Conservation (phyloP, 805 yeast species). For the Yarrowia sp. region DNA sequence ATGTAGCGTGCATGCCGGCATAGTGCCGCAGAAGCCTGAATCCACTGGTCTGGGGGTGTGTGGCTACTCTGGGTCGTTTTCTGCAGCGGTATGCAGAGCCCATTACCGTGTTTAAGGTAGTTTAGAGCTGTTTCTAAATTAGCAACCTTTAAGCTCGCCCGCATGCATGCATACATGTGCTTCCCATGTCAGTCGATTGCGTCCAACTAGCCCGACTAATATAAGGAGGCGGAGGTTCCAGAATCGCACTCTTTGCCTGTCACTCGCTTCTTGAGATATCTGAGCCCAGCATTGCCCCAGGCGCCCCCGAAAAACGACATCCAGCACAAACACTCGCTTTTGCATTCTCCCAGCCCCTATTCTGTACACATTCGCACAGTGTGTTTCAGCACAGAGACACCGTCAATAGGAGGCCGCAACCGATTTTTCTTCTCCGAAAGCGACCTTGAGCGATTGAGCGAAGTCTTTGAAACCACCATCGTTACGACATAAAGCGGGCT, state of each 20-base stretch:
- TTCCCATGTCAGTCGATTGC: conserved; percentile 5
- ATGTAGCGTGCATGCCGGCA: background rate
- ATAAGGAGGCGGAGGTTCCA: background rate
- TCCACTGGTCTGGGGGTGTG: too few species aligned
- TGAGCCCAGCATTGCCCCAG: too few species aligned
- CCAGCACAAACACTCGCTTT: background rate
- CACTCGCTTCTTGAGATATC: background rate
- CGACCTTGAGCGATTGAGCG: too few species aligned
- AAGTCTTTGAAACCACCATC: too few species aligned
- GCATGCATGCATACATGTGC: conserved; percentile 15
- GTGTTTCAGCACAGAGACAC: conserved; percentile 2
- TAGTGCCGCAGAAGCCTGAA: too few species aligned
- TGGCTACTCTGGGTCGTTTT: too few species aligned
- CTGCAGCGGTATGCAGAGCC: background rate
- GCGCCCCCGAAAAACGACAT: too few species aligned
- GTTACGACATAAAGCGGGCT: too few species aligned
- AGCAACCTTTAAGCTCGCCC: background rate
- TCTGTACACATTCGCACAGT: background rate
- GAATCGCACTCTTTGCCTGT: background rate
- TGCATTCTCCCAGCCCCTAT: conserved; percentile 1
- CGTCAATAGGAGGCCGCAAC: too few species aligned
- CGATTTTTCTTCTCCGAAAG: too few species aligned
- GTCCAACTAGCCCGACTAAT: background rate
- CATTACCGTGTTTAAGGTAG: background rate
- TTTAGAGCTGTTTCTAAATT: background rate